phyloP scores from a whole-genome alignment of 768 basidiomycete species.

The Rhizopogon vulgaris region DNA sequence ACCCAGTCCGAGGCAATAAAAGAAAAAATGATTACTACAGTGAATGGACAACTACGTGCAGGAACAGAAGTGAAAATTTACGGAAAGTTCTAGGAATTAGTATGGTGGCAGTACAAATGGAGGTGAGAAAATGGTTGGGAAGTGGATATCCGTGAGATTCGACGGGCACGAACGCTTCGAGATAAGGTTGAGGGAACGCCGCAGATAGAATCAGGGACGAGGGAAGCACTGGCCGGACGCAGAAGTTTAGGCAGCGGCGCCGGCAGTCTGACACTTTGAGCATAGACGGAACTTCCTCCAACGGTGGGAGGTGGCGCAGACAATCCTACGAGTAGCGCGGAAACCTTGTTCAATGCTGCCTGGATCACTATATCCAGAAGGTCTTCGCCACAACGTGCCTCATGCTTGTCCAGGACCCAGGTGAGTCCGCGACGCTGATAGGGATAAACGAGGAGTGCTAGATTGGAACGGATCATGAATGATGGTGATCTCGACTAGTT shows the following conservation, averaged over 20 bases:
- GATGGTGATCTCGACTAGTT: neutral
- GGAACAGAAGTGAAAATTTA: neutral
- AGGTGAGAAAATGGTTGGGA: neutral
- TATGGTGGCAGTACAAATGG: neutral
- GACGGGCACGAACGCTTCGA: neutral
- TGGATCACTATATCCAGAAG: constrained; percentile 1
- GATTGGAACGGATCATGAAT: constrained; percentile 11
- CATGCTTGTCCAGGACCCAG: constrained; percentile 1
- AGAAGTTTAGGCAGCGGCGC: neutral
- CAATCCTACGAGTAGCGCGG: neutral
- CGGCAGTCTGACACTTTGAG: neutral
- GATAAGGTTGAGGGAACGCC: neutral
- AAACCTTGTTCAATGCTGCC: neutral
- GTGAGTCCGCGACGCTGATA: neutral
- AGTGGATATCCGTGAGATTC: neutral
- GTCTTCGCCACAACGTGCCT: constrained; percentile 4
- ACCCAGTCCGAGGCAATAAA: neutral
- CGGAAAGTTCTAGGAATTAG: neutral
- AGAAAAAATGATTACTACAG: neutral
- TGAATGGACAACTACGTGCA: neutral
- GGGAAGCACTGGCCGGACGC: constrained; percentile 2
- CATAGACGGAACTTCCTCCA: constrained; percentile 4
- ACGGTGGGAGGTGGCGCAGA: constrained; percentile 10
- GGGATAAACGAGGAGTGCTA: neutral
- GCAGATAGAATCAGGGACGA: neutral